A percentile compares a stretch with the other conserved stretches of the same genome.
These are phyloP conservation scores for Lentinus brumalis DNA, from an alignment of 768 basidiomycete species.

Conservation along the genomic window DNA sequence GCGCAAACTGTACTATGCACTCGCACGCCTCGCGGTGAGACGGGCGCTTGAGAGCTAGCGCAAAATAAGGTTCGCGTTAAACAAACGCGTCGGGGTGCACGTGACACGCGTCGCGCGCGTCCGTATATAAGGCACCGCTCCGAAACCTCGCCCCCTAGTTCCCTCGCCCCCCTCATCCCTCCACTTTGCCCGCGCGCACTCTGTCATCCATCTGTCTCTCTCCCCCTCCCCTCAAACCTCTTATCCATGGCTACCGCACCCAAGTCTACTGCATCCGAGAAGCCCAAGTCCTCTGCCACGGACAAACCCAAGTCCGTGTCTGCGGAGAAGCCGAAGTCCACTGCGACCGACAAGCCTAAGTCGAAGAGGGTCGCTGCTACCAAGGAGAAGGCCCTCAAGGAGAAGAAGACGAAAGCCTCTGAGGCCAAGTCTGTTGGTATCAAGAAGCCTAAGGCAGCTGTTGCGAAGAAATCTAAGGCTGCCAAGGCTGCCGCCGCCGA, in stretches of 20 bases:
- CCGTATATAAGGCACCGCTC: constrained; percentile 26
- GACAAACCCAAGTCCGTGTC: constrained; percentile 13
- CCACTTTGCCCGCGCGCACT: constrained; percentile 5
- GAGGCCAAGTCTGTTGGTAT: background rate
- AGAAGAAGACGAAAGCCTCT: constrained; percentile 13
- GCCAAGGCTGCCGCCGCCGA: constrained; percentile 15
- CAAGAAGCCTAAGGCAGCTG: background rate
- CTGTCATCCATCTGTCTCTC: background rate
- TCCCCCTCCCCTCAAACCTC: background rate
- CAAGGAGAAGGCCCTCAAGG: constrained; percentile 15
- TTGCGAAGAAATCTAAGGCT: constrained; percentile 12
- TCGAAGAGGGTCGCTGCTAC: constrained; percentile 3
- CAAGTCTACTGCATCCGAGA: constrained; percentile 19
- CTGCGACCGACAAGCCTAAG: constrained; percentile 12
- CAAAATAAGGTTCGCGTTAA: constrained; percentile 32
- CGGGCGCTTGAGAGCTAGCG: constrained; percentile 12
- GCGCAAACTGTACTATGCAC: no score
- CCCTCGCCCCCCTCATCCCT: constrained; percentile 8
- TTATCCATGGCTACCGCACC: constrained; percentile 20
- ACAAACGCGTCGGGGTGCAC: constrained; percentile 33
- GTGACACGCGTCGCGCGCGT: constrained; percentile 31
- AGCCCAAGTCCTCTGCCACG: constrained; percentile 22
- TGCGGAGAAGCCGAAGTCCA: constrained; percentile 21
- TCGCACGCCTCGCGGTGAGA: background rate
- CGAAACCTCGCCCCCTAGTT: constrained; percentile 4